A percentile compares a stretch with the other conserved stretches of the same genome.
These are phyloP conservation scores for Pseudogymnoascus sp. DNA, from an alignment of 2,329 filamentous ascomycete genomes.

Conservation along the genomic window DNA sequence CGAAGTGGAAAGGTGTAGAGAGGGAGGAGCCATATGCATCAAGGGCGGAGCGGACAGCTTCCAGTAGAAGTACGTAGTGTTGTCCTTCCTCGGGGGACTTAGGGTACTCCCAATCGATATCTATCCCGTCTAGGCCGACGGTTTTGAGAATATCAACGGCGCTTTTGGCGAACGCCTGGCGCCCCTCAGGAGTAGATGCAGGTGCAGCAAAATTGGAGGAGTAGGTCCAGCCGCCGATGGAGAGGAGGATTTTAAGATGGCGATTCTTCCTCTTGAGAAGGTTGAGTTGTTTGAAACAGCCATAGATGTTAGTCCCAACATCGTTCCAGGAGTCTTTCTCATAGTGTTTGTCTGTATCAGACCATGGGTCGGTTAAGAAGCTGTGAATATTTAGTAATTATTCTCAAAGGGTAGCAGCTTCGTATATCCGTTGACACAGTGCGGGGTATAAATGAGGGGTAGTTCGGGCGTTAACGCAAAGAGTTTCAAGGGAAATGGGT, in stretches of 20 bases:
- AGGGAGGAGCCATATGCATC: constrained; percentile 46
- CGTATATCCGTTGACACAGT: neutral
- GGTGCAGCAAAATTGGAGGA: constrained; percentile 73
- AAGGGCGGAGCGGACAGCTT: constrained; percentile 47
- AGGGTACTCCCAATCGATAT: constrained; percentile 64
- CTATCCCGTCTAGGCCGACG: constrained; percentile 67
- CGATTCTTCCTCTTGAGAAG: constrained; percentile 74
- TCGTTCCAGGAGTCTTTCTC: constrained; percentile 64
- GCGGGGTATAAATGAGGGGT: neutral
- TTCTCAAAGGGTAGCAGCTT: neutral
- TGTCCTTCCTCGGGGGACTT: constrained; percentile 45
- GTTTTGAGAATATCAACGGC: constrained; percentile 71
- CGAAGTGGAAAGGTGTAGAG: constrained; percentile 41
- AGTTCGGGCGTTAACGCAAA: neutral
- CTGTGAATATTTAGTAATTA: constrained; percentile 15
- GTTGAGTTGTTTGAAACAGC: constrained; percentile 81
- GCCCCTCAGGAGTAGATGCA: constrained; percentile 61
- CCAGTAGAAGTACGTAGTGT: constrained; percentile 51
- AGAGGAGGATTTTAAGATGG: constrained; percentile 76
- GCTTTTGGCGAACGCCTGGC: constrained; percentile 62
- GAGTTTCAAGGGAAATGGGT: neutral
- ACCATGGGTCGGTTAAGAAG: constrained; percentile 53
- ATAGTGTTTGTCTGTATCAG: constrained; percentile 66
- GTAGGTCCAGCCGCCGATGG: constrained; percentile 91
- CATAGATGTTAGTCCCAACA: constrained; percentile 72